Base-by-base conservation (phyloP, 495 filamentous ascomycete species). In the Neurospora sp. region DNA sequence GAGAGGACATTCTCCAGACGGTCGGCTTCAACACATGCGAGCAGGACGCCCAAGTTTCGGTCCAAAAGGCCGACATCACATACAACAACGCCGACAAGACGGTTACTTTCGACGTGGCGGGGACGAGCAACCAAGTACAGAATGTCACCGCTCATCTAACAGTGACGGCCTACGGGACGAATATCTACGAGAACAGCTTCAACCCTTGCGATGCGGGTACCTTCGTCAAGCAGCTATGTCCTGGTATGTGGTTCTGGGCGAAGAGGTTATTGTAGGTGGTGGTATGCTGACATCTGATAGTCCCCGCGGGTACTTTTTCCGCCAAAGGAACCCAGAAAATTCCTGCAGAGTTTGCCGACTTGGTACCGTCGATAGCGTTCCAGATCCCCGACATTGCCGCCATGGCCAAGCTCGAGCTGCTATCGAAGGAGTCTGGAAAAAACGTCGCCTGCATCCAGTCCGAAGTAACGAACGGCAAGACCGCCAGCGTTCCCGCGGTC, bases 351-450 rank as follows among this genome's bases (percentile, higher is more conserved):
- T 94, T 90, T 79, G 91, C 91, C 20, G 87, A 84, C 73, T 80
- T 92, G 80, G 95, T 99, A 72, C 96, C 96, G 10, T 86, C 90
- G 0, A 97, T 99, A 76, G 96, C 96, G 5, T 99, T 98, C 82
- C 88, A 88, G 72, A 86, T 99, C 42, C 96, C 96, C 35, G 93
- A 99, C 83, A 89, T 99, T 72, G 93, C 95, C 66, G 95, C 95
- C 41, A 84, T 92, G 81, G 96, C 93, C 42, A 95, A 91, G 49
- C 80, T 99, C 73, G 83, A 93, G 75, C 85, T 99, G 5, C 90
- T 86, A 71, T 85, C 91, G 20, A 87, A 90, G 11, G 23, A 31
- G 20, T 86, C 83, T 18, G 86, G 85, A 35, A 76, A 85, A 62
- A 85, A 91, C 72, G 85, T 97, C 10, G 95, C 95, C 16, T 99